Percentiles rank a stretch among this genome's conserved stretches.
phyloP scores from a whole-genome alignment of 163 green algal species.

The Botryococcus braunii region DNA sequence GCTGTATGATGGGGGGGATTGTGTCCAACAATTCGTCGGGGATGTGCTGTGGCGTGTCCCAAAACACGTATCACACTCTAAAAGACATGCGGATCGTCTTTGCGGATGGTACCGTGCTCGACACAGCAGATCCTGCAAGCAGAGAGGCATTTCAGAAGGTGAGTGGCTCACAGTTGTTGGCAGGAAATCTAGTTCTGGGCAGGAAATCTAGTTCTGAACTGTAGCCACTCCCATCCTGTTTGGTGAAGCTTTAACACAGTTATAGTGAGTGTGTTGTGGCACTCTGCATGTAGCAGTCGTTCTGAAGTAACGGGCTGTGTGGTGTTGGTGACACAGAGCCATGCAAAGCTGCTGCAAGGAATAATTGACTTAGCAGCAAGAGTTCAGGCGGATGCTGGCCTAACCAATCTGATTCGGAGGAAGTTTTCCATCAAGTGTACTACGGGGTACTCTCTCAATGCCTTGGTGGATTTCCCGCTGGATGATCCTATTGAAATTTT shows the following conservation, averaged over 20 bases:
- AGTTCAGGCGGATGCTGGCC: conserved; percentile 69
- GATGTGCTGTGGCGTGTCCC: conserved; percentile 95
- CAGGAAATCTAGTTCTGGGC: no score
- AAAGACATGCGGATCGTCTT: conserved; percentile 91
- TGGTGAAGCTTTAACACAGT: no score
- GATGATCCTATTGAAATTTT: conserved; percentile 94
- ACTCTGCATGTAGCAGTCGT: conserved; percentile 4
- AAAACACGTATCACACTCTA: conserved; percentile 84
- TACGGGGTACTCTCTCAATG: conserved; percentile 93
- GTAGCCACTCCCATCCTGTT: background rate
- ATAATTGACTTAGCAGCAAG: conserved; percentile 59
- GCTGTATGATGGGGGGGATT: conserved; percentile 95
- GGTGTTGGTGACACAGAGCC: no score
- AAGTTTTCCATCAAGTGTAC: conserved; percentile 99
- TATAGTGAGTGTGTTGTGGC: background rate
- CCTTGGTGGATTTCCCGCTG: conserved; percentile 84
- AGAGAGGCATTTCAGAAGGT: conserved; percentile 68
- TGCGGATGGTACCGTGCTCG: conserved; percentile 86
- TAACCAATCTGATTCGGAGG: conserved; percentile 79
- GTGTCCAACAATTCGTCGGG: conserved; percentile 94
- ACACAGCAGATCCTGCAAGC: conserved; percentile 73
- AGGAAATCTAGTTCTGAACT: no score
- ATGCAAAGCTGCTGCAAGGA: conserved; percentile 59
- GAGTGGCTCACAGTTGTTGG: no score
- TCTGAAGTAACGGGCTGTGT: background rate